phyloP scores from a whole-genome alignment of 345 rosid species.

The Sonneratia caseolaris region DNA sequence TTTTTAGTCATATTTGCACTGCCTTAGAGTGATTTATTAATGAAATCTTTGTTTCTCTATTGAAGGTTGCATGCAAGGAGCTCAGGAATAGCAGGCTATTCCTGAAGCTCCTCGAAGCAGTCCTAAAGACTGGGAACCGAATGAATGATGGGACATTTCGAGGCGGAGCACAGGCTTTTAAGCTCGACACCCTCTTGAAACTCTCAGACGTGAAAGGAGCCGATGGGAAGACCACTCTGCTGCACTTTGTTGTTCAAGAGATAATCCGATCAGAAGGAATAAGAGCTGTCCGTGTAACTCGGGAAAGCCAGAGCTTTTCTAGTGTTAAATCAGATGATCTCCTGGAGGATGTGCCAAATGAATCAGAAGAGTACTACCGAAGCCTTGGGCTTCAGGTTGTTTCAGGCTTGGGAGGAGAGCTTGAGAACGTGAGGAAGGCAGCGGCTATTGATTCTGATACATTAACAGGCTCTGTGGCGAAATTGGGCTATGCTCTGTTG shows the following conservation, averaged over 20 bases:
- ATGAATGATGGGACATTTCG: conserved; percentile 98
- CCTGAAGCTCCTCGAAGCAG: conserved; percentile 95
- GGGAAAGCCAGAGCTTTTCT: conserved; percentile 57
- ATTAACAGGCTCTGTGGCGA: conserved; percentile 69
- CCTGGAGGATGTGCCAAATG: conserved; percentile 43
- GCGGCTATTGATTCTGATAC: conserved; percentile 74
- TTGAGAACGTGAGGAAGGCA: conserved; percentile 81
- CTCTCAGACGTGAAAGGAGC: conserved; percentile 86
- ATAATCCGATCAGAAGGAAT: conserved; percentile 84
- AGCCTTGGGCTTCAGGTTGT: conserved; percentile 80
- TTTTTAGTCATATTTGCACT: neutral
- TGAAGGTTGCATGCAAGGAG: conserved; percentile 83
- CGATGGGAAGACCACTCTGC: conserved; percentile 93
- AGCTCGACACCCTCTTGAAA: conserved; percentile 95
- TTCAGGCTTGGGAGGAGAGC: conserved; percentile 62
- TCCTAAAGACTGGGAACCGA: conserved; percentile 96
- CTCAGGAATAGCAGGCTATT: conserved; percentile 73
- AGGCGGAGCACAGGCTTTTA: conserved; percentile 96
- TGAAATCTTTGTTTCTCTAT: neutral
- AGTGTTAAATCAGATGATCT: conserved; percentile 75
- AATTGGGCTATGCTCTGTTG: conserved; percentile 45
- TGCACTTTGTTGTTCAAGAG: conserved; percentile 96
- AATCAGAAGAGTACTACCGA: conserved; percentile 56
- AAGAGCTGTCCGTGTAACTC: conserved; percentile 68
- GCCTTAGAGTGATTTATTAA: neutral